Base-by-base conservation (phyloP, 345 rosid genomes). In the Aurinia saxatilis region DNA sequence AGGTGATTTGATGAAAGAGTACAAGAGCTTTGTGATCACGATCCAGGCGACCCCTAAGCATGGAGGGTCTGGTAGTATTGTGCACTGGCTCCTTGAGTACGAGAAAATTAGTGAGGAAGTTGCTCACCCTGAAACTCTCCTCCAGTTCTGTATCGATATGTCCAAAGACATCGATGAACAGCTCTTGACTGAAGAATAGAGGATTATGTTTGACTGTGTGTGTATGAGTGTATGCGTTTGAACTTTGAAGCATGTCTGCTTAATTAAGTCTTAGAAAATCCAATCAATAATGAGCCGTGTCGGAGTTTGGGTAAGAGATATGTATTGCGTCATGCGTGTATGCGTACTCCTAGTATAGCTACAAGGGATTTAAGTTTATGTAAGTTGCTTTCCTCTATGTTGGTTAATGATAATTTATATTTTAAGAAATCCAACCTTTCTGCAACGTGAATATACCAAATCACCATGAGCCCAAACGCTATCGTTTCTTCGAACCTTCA, bases 41-140 rank as follows among this genome's bases (percentile, higher is more conserved):
- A 4, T 70, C 10, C 74, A 70, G n/a, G 74, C 47, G 35, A 52
- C 68, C 11, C 68, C 64, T n/a, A 53, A 36, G 39, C 31, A 44
- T n/a, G 73, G 7, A 10, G 62, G 49, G 7, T 5, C 65, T 10
- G 56, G 73, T 9, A 61, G 74, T 46, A n/a, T 70, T 10, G 74
- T 40, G 31, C 70, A 60, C 15, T 77, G 73, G 80, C 71, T 44
- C 15, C 31, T 73, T 8, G 72, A 73, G 29, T 73, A 77, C 7
- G 77, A 72, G 77, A 73, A 65, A 58, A 44, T 62, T 74, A n/a
- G n/a, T n/a, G n/a, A n/a, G n/a, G n/a, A n/a, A n/a, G n/a, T n/a
- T n/a, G n/a, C n/a, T n/a, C n/a, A 72, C 17, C 80, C 80, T 14
- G 51, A 57, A 7, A 44, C 68, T 2, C 44, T 72, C 8, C 47